A percentile compares a stretch with the other conserved stretches of the same genome.
These are phyloP conservation scores for Vitis hybrid DNA, from an alignment of 177 flowering plant species.

Conservation along the genomic window DNA sequence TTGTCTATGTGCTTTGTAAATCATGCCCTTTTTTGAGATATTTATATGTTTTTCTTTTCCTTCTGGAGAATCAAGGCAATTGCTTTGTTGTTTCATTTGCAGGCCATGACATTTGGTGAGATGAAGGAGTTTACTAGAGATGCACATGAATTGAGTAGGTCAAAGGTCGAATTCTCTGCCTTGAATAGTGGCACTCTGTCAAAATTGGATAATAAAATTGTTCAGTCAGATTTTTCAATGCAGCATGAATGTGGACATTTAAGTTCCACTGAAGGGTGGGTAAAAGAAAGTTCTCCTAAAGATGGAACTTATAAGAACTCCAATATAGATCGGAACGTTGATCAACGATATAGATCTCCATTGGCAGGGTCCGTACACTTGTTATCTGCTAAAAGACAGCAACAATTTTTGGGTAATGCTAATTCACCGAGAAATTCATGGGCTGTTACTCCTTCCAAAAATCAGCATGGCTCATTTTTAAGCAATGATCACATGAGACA, in stretches of 20 bases:
- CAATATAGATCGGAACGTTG: slow-evolving; percentile 14
- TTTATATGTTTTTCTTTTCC: no score
- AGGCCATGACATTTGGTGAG: slow-evolving; percentile 21
- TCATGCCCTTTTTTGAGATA: neutral
- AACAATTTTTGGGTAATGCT: slow-evolving; percentile 17
- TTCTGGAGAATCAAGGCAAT: neutral
- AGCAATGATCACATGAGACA: slow-evolving; percentile 18
- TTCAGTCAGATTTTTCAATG: neutral
- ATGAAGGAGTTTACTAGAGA: slow-evolving; percentile 13
- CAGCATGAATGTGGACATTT: slow-evolving; percentile 14
- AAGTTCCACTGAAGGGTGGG: slow-evolving; percentile 1
- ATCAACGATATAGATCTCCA: slow-evolving; percentile 23
- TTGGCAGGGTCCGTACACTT: slow-evolving; percentile 27
- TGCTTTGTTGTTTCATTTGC: slow-evolving; percentile 19
- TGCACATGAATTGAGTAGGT: slow-evolving; percentile 14
- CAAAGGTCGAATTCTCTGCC: slow-evolving; percentile 12
- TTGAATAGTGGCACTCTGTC: slow-evolving; percentile 2
- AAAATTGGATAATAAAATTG: neutral
- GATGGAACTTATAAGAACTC: neutral
- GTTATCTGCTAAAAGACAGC: slow-evolving; percentile 24
- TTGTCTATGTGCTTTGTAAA: no score
- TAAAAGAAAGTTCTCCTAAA: slow-evolving; percentile 6
- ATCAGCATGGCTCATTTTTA: slow-evolving; percentile 19
- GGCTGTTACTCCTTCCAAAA: slow-evolving; percentile 32
- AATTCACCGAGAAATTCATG: slow-evolving; percentile 17